Percentiles rank a stretch among this genome's conserved stretches.
phyloP scores from a whole-genome alignment of 495 filamentous ascomycete genomes.

The Poronia punctata region DNA sequence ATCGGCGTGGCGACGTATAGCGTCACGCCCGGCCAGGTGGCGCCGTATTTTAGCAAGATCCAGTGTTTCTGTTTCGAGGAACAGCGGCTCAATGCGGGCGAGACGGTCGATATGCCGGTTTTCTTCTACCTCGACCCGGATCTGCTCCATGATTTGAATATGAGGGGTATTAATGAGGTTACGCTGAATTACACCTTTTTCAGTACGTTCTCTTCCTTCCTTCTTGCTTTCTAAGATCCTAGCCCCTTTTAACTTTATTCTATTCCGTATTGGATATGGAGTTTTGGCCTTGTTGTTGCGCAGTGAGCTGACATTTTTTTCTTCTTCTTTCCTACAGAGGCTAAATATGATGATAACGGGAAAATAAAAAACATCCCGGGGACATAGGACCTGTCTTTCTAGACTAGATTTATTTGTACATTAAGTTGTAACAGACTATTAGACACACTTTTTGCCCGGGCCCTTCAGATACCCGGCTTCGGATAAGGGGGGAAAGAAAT shows the following conservation, averaged over 20 bases:
- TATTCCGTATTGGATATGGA: conserved; percentile 4
- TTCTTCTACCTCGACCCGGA: conserved; percentile 99
- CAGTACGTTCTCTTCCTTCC: conserved; percentile 53
- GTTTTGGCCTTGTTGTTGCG: background rate
- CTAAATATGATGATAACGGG: conserved; percentile 80
- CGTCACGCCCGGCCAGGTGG: conserved; percentile 91
- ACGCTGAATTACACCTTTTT: conserved; percentile 98
- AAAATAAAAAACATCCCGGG: conserved; percentile 27
- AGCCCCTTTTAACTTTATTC: background rate
- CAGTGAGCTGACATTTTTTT: conserved; percentile 15
- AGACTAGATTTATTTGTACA: background rate
- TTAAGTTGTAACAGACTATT: conserved; percentile 5
- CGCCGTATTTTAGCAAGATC: conserved; percentile 98
- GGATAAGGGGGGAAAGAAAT: conserved; percentile 3
- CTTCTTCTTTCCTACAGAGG: conserved; percentile 46
- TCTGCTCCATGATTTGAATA: conserved; percentile 81
- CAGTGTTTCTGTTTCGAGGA: conserved; percentile 99
- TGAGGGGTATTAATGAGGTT: conserved; percentile 89
- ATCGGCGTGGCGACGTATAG: conserved; percentile 97
- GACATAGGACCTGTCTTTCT: conserved; percentile 1
- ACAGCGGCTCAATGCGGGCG: conserved; percentile 84
- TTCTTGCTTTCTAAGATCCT: background rate
- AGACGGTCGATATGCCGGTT: conserved; percentile 99
- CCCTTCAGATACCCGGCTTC: conserved; percentile 1
- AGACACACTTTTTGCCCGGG: background rate